Evolutionary conservation across 2,329 filamentous ascomycete genomes (phyloP), one percentile per base, ranked within the genome.

Genomic region (Hymenoscyphus occultus): DNA sequence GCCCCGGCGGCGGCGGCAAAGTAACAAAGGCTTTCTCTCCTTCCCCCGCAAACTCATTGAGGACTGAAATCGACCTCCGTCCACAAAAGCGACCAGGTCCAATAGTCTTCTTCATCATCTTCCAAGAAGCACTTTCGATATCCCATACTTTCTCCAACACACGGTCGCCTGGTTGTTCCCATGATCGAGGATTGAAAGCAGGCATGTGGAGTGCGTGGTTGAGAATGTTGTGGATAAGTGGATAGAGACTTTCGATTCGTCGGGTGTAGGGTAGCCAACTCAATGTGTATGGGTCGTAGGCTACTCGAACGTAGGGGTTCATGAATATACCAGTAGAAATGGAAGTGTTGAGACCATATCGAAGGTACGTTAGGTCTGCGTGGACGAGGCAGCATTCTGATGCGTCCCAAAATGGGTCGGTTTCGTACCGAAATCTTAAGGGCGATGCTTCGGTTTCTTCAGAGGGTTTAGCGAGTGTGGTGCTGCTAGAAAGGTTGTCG

Each of bases 241-340:
- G 19, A 19, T 54, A 54, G 3, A 54, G 7, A 28, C 48, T 28
- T 54, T 54, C 48, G 2, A 54, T 19, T 28, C 48, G 10, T 4
- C 56, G 35, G 3, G 39, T 59, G 39, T 39, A 40, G 56, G 56
- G 56, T 19, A 59, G 56, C 35, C 32, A 39, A 14, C 32, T 39
- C n/a, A 39, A 13, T 31, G 56, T 59, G 31, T 32, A 19, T 5
- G 56, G 32, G 12, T 59, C 39, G 74, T 92, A 91, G 1, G 89
- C 86, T 5, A 90, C 87, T 22, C 89, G 84, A 58, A 92, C 83
- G 72, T 84, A 91, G 0, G 90, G 89, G 72, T 92, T 92, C 79
- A 91, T 83, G 72, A 85, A 91, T 59, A 90, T 86, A 2, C 84
- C 85, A 0, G 82, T 81, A 40, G 74, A 10, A 74, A 76, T n/a